Conservation (phyloP, 2,329 filamentous ascomycete genomes). For the Orbilia blumenaviensis region DNA sequence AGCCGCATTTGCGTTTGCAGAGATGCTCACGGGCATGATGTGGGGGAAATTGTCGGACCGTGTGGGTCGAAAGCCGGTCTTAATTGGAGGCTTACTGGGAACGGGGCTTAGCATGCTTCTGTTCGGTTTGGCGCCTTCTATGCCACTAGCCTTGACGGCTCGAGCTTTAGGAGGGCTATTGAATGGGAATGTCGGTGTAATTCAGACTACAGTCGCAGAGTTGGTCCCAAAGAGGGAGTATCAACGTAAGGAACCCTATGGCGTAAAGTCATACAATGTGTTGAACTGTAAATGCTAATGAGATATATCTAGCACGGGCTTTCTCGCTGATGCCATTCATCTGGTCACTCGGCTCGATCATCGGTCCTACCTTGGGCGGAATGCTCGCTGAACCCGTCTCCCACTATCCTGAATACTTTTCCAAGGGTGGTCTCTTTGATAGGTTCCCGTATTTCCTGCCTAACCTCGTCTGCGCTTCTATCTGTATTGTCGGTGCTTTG, state of each 20-base stretch:
- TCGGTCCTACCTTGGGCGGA: constrained; percentile 72
- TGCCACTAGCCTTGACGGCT: constrained; percentile 84
- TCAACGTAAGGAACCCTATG: constrained; percentile 72
- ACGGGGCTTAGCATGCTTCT: constrained; percentile 91
- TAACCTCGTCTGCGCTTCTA: constrained; percentile 86
- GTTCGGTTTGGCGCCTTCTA: constrained; percentile 87
- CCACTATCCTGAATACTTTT: constrained; percentile 79
- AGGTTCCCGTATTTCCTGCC: constrained; percentile 88
- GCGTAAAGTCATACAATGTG: background rate
- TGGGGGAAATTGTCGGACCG: constrained; percentile 94
- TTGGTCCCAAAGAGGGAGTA: constrained; percentile 92
- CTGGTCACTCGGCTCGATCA: constrained; percentile 85
- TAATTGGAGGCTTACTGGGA: constrained; percentile 86
- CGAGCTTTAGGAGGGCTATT: constrained; percentile 88
- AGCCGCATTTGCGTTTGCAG: constrained; percentile 80
- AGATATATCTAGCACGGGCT: constrained; percentile 72
- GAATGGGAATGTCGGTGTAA: constrained; percentile 76
- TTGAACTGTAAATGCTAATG: constrained; percentile 55
- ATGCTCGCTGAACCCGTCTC: constrained; percentile 85
- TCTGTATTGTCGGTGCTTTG: constrained; percentile 77
- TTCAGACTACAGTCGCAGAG: constrained; percentile 88
- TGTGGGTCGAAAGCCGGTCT: constrained; percentile 89
- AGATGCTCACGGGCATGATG: constrained; percentile 89
- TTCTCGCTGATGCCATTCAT: constrained; percentile 98
- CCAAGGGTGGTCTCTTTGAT: constrained; percentile 79